Conservation (phyloP, 768 basidiomycete genomes). For the Neoboletus subvelutipes region DNA sequence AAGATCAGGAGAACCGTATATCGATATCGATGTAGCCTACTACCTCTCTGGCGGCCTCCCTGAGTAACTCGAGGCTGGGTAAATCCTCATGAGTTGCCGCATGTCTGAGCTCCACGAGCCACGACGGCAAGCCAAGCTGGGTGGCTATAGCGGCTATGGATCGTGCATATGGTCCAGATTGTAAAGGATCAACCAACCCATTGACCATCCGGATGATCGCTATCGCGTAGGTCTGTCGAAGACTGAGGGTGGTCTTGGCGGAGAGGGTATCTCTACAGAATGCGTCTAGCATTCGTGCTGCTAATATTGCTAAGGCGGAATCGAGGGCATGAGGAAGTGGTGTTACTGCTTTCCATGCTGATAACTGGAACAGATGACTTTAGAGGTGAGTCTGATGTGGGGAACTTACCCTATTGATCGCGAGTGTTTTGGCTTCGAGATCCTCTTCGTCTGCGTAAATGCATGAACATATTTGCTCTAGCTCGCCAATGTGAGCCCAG, state of each 20-base stretch:
- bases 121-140: slow-evolving; percentile 81
- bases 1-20: not conserved
- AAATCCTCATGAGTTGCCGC: slow-evolving; percentile 96
- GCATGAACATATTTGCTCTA: slow-evolving; percentile 75
- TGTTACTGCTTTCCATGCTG: slow-evolving; percentile 76
- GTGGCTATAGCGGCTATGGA: slow-evolving; percentile 87
- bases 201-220: slow-evolving; percentile 90
- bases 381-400: not conserved
- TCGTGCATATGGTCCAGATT: slow-evolving; percentile 84
- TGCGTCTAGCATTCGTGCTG: slow-evolving; percentile 57
- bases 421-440: slow-evolving; percentile 50
- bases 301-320: slow-evolving; percentile 62
- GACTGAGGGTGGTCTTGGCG: slow-evolving; percentile 40
- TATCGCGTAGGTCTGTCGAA: slow-evolving; percentile 78
- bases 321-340: slow-evolving; percentile 82
- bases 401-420: slow-evolving; percentile 62
- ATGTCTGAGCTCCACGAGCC: slow-evolving; percentile 92
- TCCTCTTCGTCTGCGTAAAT: slow-evolving; percentile 69
- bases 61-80: slow-evolving; percentile 76
- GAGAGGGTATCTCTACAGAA: slow-evolving; percentile 16
- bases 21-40: slow-evolving; percentile 2
- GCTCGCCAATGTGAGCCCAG: slow-evolving; percentile 67
- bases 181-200: slow-evolving; percentile 91
- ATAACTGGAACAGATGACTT: slow-evolving; percentile 47
- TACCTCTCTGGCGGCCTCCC: slow-evolving; percentile 76